A percentile compares a stretch with the other conserved stretches of the same genome.
phyloP scores from a whole-genome alignment of 495 filamentous ascomycete species.

The Neurospora sp. region DNA sequence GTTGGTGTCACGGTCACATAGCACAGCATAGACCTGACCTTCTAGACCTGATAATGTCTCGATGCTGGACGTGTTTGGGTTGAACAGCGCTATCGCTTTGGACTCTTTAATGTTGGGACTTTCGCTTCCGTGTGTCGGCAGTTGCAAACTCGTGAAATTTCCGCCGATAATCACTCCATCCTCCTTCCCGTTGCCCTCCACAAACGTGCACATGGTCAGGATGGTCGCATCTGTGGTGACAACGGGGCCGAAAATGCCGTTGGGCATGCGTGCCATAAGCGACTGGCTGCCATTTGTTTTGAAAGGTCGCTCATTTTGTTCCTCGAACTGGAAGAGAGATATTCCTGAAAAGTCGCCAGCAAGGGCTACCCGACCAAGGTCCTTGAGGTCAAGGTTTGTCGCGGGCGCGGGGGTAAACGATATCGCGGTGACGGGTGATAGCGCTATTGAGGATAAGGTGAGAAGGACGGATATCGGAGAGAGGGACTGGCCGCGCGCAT shows the following conservation, averaged over 20 bases:
- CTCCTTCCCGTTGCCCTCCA: slow-evolving; percentile 52
- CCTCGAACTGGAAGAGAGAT: slow-evolving; percentile 76
- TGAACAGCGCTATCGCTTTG: slow-evolving; percentile 69
- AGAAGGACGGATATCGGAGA: slow-evolving; percentile 21
- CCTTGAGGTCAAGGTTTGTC: slow-evolving; percentile 70
- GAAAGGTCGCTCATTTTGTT: slow-evolving; percentile 59
- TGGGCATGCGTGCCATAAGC: slow-evolving; percentile 73
- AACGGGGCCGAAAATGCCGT: slow-evolving; percentile 69
- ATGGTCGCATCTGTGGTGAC: slow-evolving; percentile 73
- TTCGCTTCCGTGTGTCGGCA: background rate
- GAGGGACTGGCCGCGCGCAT: slow-evolving; percentile 18
- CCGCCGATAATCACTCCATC: slow-evolving; percentile 77
- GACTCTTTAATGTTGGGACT: slow-evolving; percentile 24
- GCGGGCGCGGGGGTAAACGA: slow-evolving; percentile 60
- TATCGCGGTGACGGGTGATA: slow-evolving; percentile 46
- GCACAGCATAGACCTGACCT: slow-evolving; percentile 67
- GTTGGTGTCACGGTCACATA: slow-evolving; percentile 74
- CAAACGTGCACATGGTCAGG: slow-evolving; percentile 75
- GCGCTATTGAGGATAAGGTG: slow-evolving; percentile 32
- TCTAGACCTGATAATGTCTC: slow-evolving; percentile 66
- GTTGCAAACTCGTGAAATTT: slow-evolving; percentile 84
- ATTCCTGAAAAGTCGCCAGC: slow-evolving; percentile 87
- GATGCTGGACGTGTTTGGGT: slow-evolving; percentile 55
- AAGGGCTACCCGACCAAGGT: slow-evolving; percentile 75
- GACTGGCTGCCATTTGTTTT: slow-evolving; percentile 69